Percentiles rank a stretch among this genome's conserved stretches.
These are phyloP conservation scores for Teunomyces funiuensis DNA, from an alignment of 805 yeast species.

Conservation along the genomic window DNA sequence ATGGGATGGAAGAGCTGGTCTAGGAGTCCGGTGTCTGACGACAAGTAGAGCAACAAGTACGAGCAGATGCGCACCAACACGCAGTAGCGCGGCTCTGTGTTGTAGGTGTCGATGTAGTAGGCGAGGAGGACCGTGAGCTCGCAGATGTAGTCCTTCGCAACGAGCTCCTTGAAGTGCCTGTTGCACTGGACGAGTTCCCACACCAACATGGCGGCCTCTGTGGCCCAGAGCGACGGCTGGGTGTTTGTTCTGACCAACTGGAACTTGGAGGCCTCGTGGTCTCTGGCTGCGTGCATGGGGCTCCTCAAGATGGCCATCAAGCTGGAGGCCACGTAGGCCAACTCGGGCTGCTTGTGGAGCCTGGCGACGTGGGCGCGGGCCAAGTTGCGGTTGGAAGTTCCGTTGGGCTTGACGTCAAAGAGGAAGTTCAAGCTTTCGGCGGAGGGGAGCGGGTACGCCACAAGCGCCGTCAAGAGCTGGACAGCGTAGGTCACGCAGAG, in stretches of 20 bases:
- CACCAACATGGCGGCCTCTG: slow-evolving; percentile 59
- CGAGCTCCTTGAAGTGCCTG: slow-evolving; percentile 45
- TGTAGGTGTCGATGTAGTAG: slow-evolving; percentile 56
- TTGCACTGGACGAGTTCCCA: slow-evolving; percentile 84
- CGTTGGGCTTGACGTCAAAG: slow-evolving; percentile 24
- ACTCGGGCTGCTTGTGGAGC: slow-evolving; percentile 54
- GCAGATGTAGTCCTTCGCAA: slow-evolving; percentile 44
- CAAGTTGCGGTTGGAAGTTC: slow-evolving; percentile 43
- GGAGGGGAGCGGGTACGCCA: slow-evolving; percentile 62
- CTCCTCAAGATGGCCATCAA: slow-evolving; percentile 47
- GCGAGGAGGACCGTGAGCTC: slow-evolving; percentile 55
- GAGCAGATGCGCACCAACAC: slow-evolving; percentile 51
- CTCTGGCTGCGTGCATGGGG: slow-evolving; percentile 28
- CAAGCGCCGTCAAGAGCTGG: slow-evolving; percentile 60
- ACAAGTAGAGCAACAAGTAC: slow-evolving; percentile 52
- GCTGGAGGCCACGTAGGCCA: slow-evolving; percentile 48
- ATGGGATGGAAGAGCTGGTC: slow-evolving; percentile 47
- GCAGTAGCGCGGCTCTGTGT: slow-evolving; percentile 30
- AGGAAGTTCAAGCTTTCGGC: slow-evolving; percentile 38
- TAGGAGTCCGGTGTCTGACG: slow-evolving; percentile 36
- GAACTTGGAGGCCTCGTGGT: slow-evolving; percentile 6
- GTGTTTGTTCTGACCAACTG: slow-evolving; percentile 10
- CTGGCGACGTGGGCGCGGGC: slow-evolving; percentile 53
- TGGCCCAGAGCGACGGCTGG: slow-evolving; percentile 45
- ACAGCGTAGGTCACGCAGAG: slow-evolving; percentile 53